Base-by-base conservation (phyloP, 805 yeast species). In the Hanseniaspora lindneri region DNA sequence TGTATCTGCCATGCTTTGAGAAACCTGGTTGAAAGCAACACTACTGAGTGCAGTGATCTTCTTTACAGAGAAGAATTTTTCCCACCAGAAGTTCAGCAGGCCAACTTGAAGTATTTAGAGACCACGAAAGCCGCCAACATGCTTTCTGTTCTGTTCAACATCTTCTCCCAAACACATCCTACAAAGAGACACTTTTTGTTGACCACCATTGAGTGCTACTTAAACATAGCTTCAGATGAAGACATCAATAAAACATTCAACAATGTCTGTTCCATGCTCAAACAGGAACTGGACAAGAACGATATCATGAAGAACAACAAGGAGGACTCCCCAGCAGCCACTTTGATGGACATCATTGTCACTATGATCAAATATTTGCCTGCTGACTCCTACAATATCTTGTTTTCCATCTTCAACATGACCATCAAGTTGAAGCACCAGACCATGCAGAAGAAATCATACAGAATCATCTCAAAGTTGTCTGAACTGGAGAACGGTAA, bases 281-380 rank as follows among this genome's bases (percentile, higher is more conserved):
- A 81, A 57, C 72, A 76, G 48, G 82, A 89, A 2, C 69, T 88
- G 65, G 84, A 80, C 46, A 74, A 76, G 47, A 81, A 77, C 56
- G 56, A 63, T 6, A 56, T 56, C 14, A 60, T 65, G 30, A 54
- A 57, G 16, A 57, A 61, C 40, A 51, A 63, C 52, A 53, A 65
- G 54, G 63, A 70, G 54, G 65, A 81, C 21, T 72, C 75, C 44
- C 66, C 80, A 54, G 76, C 86, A 54, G 77, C 83, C 35, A 86
- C 96, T 16, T 79, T 94, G 84, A 74, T 89, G 81, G 98, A 92
- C 61, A 71, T 92, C 50, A 73, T 87, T 47, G 94, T 87, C 43
- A 77, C 83, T 25, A 82, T 94, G 84, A 75, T 89, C 24, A 83
- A 83, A 57, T 84, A 82, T 58, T 77, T 92, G 29, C 94, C 95